These are phyloP conservation scores for Dryas drummondii DNA, from an alignment of 306 rosid genomes.

Conservation along the genomic window DNA sequence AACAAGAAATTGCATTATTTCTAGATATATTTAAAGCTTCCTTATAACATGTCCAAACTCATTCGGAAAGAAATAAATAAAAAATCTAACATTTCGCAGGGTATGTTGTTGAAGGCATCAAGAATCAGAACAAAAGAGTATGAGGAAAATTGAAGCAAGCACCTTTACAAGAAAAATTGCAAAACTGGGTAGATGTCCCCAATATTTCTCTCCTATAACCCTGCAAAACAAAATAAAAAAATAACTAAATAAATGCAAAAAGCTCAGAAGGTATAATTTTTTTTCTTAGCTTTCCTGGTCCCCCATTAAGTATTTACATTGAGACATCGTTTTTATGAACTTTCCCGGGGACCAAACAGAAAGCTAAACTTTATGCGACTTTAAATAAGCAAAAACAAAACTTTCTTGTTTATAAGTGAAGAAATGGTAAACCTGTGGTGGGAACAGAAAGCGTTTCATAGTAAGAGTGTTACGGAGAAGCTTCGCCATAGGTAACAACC, in stretches of 20 bases:
- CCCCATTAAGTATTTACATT: not conserved
- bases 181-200: conserved; percentile 47
- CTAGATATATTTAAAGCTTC: not conserved
- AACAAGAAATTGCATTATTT: not conserved
- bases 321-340: not conserved
- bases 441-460: conserved; percentile 46
- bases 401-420: not conserved
- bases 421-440: conserved; percentile 46
- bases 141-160: conserved; percentile 21
- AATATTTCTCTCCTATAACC: conserved; percentile 46
- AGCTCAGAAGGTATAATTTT: not conserved
- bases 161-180: conserved; percentile 72
- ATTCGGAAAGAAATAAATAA: not conserved
- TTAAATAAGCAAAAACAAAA: not conserved
- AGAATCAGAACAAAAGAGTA: not conserved
- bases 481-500: conserved; percentile 56
- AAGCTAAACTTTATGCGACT: not conserved
- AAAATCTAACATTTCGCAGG: not conserved
- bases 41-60: not conserved
- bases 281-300: not conserved
- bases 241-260: conserved; percentile 16
- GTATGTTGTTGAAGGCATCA: not conserved
- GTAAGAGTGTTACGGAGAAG: conserved; percentile 55
- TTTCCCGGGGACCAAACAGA: conserved; percentile 19
- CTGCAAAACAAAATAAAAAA: conserved; percentile 41